A percentile compares a stretch with the other conserved stretches of the same genome.
These are phyloP conservation scores for Colletotrichum sp. DNA, from an alignment of 2,329 filamentous ascomycete species.

Conservation along the genomic window DNA sequence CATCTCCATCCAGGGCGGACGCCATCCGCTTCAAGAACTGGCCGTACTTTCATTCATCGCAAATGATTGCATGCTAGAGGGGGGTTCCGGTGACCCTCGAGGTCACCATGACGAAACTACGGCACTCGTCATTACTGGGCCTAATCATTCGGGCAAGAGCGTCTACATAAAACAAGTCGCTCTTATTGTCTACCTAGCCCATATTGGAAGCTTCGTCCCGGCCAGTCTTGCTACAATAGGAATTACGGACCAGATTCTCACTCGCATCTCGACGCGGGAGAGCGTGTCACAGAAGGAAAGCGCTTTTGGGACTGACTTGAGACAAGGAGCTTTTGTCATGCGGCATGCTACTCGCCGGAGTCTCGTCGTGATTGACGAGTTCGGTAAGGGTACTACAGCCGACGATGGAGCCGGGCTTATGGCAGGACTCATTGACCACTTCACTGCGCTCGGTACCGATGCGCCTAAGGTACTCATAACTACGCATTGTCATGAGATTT, in stretches of 20 bases:
- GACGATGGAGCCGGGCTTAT: slow-evolving; percentile 65
- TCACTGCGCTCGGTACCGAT: slow-evolving; percentile 48
- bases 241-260: slow-evolving; percentile 90
- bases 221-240: slow-evolving; percentile 79
- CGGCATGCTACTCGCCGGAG: slow-evolving; percentile 77
- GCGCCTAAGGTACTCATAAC: slow-evolving; percentile 64
- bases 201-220: slow-evolving; percentile 91
- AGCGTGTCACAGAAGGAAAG: slow-evolving; percentile 65
- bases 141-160: slow-evolving; percentile 97
- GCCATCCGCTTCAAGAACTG: slow-evolving; percentile 87
- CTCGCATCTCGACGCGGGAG: slow-evolving; percentile 78
- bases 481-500: slow-evolving; percentile 75
- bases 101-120: slow-evolving; percentile 40
- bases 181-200: slow-evolving; percentile 88
- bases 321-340: slow-evolving; percentile 81
- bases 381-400: slow-evolving; percentile 69
- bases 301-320: slow-evolving; percentile 78
- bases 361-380: slow-evolving; percentile 91
- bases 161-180: slow-evolving; percentile 94
- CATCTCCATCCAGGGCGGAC: slow-evolving; percentile 77
- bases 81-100: slow-evolving; percentile 52
- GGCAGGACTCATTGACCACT: slow-evolving; percentile 62
- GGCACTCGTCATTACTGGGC: slow-evolving; percentile 84
- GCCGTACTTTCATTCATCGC: slow-evolving; percentile 81
- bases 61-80: slow-evolving; percentile 76